Percentiles rank a stretch among this genome's conserved stretches.
Conservation (phyloP, 768 basidiomycete species). For the Tulasnella sp. region DNA sequence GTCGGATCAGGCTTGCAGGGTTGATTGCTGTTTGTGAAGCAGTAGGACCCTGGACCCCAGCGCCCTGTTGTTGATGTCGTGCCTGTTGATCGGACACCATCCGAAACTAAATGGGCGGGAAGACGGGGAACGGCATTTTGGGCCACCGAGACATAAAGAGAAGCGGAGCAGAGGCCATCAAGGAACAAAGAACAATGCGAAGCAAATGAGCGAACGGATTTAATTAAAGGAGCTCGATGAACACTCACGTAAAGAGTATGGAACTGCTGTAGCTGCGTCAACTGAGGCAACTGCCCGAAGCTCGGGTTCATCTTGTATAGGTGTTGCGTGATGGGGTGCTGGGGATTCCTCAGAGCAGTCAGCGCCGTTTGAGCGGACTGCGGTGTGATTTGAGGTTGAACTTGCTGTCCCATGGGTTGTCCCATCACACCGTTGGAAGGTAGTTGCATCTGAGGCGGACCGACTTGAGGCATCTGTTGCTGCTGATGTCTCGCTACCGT, state of each 20-base stretch:
- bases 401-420: not conserved
- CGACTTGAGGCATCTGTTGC: not conserved
- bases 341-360: not conserved
- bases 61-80: not conserved
- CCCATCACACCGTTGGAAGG: not conserved
- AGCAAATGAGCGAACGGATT: not conserved
- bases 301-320: not conserved
- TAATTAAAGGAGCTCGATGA: too few species aligned
- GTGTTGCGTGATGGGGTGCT: constrained; percentile 9
- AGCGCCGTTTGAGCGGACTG: not conserved
- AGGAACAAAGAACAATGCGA: not conserved
- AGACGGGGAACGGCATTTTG: not conserved
- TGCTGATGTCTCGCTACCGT: not conserved
- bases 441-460: not conserved
- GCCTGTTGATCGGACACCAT: not conserved
- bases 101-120: not conserved
- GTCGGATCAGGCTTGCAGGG: too few species aligned
- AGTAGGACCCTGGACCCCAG: too few species aligned
- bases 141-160: not conserved
- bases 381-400: not conserved
- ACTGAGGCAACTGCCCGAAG: not conserved
- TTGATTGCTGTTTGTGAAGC: too few species aligned
- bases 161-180: not conserved
- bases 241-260: constrained; percentile 4
- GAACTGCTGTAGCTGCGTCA: constrained; percentile 5